phyloP scores from a whole-genome alignment of 495 filamentous ascomycete genomes.

The Baudoinia panamericana region DNA sequence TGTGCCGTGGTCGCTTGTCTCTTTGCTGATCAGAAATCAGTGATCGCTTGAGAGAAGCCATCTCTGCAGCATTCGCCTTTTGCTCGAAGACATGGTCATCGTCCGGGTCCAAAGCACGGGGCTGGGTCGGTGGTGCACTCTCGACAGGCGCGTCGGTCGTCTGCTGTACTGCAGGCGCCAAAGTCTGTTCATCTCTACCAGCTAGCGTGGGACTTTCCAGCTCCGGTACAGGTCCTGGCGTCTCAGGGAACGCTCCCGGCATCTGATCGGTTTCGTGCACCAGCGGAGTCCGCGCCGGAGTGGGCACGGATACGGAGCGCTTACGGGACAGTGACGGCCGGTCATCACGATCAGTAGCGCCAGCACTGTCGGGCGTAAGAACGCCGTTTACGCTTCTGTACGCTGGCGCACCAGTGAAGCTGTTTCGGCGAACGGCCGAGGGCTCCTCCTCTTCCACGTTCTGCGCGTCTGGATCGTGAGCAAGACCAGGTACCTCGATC shows the following conservation, averaged over 20 bases:
- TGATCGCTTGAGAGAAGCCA: conserved; percentile 5
- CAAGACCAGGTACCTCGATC: conserved; percentile 57
- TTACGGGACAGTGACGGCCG: conserved; percentile 3
- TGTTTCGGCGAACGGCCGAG: conserved; percentile 5
- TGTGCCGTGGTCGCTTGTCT: too few species aligned
- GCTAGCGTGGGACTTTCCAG: too few species aligned
- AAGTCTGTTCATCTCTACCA: too few species aligned
- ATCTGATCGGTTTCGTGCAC: neutral
- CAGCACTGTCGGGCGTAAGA: neutral
- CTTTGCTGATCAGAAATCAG: too few species aligned
- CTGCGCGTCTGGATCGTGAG: conserved; percentile 45
- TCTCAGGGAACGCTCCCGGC: conserved; percentile 7
- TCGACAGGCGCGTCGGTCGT: too few species aligned
- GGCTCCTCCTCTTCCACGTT: conserved; percentile 1
- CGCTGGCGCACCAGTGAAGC: conserved; percentile 1
- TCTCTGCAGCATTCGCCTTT: conserved; percentile 3
- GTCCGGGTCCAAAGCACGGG: neutral
- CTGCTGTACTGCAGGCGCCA: too few species aligned
- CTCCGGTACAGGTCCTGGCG: too few species aligned
- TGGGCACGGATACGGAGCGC: conserved; percentile 9
- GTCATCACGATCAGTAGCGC: neutral
- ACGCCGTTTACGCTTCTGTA: neutral
- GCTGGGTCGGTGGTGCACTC: too few species aligned
- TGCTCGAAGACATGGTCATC: neutral
- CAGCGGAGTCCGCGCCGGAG: conserved; percentile 4